These are phyloP conservation scores for Ascochyta fabae DNA, from an alignment of 2,329 filamentous ascomycete genomes.

Conservation along the genomic window DNA sequence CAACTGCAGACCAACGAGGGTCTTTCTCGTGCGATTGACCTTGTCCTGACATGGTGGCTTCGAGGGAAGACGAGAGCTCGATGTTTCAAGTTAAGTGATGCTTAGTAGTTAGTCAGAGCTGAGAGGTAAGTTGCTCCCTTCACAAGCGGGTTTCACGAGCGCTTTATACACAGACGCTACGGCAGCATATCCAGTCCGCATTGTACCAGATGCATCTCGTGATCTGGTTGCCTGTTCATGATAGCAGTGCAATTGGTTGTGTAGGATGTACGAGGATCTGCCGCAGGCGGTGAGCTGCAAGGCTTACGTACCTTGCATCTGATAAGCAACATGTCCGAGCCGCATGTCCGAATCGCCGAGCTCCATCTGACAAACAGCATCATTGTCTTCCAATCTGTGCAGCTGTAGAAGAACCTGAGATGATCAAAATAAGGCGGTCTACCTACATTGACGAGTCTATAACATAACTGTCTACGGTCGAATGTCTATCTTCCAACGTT, in stretches of 20 bases:
- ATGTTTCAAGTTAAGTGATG: background rate
- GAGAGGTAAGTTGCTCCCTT: background rate
- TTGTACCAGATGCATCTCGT: background rate
- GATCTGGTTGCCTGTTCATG: constrained; percentile 6
- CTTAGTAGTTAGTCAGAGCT: background rate
- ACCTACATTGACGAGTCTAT: background rate
- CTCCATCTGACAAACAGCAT: background rate
- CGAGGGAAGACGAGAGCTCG: background rate
- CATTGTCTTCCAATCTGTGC: background rate
- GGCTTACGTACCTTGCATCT: constrained; percentile 7
- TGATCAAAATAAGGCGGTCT: too few species aligned
- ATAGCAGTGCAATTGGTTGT: background rate
- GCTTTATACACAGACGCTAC: constrained; percentile 1
- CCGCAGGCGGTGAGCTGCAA: background rate
- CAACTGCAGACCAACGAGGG: constrained; percentile 49
- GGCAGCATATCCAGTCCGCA: background rate
- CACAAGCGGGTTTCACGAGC: background rate
- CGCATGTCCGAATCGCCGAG: constrained; percentile 14
- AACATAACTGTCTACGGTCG: background rate
- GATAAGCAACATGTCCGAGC: constrained; percentile 14
- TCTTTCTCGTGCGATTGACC: constrained; percentile 38
- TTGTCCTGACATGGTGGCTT: constrained; percentile 23
- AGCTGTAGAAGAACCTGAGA: background rate
- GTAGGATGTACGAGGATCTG: background rate
- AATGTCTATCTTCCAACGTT: background rate